Percentiles rank a stretch among this genome's conserved stretches.
Conservation (phyloP, 2,329 filamentous ascomycete genomes). For the Aureobasidium sp. region DNA sequence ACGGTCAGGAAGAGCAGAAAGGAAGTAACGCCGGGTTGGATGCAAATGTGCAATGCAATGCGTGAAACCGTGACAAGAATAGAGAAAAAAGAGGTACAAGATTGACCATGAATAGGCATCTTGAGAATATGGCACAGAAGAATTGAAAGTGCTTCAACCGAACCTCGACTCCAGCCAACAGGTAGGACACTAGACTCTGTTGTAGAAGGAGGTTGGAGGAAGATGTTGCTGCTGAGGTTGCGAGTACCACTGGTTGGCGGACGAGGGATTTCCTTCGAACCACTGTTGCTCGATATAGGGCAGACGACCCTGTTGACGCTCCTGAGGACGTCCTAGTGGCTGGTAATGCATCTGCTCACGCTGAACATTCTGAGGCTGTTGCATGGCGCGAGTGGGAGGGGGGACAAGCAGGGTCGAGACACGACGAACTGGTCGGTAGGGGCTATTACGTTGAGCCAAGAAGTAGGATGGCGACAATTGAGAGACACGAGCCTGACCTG, state of each 20-base stretch:
- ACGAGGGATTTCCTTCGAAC: conserved; percentile 21
- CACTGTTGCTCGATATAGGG: conserved; percentile 33
- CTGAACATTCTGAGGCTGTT: conserved; percentile 40
- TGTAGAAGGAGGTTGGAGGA: conserved; percentile 4
- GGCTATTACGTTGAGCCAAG: conserved; percentile 78
- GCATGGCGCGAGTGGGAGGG: conserved; percentile 69
- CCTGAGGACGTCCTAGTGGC: conserved; percentile 39
- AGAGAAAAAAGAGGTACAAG: not conserved
- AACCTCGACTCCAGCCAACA: not conserved
- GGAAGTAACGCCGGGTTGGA: not conserved
- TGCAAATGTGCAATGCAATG: not conserved
- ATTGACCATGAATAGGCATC: not conserved
- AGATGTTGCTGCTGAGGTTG: not conserved
- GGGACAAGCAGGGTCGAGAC: conserved; percentile 89
- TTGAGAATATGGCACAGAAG: conserved; percentile 10
- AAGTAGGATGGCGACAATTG: conserved; percentile 82
- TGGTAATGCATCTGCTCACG: conserved; percentile 46
- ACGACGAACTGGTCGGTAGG: conserved; percentile 82
- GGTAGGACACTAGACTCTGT: not conserved
- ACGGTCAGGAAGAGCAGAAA: not conserved
- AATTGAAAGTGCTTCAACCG: not conserved
- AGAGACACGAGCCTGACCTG: conserved; percentile 28
- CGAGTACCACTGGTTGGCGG: conserved; percentile 12
- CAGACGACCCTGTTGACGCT: conserved; percentile 36
- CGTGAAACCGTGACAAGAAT: not conserved